These are phyloP conservation scores for Macrophomina phaseolina DNA, from an alignment of 2,329 filamentous ascomycete genomes.

Conservation along the genomic window DNA sequence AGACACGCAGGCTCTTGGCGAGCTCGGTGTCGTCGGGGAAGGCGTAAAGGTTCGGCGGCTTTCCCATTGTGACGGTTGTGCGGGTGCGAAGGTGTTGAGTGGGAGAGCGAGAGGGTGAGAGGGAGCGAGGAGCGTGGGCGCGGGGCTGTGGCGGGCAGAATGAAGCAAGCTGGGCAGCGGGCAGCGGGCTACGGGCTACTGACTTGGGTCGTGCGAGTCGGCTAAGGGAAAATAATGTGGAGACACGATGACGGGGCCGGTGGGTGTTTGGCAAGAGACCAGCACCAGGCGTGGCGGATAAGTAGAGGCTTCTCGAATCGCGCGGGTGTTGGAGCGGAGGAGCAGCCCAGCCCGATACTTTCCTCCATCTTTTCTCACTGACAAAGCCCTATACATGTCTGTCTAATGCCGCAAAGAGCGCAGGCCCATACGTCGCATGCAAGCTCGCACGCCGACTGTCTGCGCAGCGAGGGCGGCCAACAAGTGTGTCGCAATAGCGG, in stretches of 20 bases:
- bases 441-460: not conserved
- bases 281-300: slow-evolving; percentile 10
- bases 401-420: too few relatives aligned
- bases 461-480: not conserved
- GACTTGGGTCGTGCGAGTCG: slow-evolving; percentile 14
- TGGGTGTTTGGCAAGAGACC: slow-evolving; percentile 14
- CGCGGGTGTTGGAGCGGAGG: slow-evolving; percentile 13
- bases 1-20: slow-evolving; percentile 77
- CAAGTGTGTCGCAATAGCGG: not conserved
- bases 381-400: too few relatives aligned
- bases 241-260: slow-evolving; percentile 25
- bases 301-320: slow-evolving; percentile 19
- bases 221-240: slow-evolving; percentile 25
- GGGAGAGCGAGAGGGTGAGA: not conserved
- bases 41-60: slow-evolving; percentile 72
- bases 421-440: not conserved
- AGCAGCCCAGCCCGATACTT: not conserved
- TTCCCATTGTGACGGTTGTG: slow-evolving; percentile 40
- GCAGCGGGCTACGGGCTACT: not conserved
- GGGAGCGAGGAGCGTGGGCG: slow-evolving; percentile 8
- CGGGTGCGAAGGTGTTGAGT: slow-evolving; percentile 19
- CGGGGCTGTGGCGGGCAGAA: slow-evolving; percentile 15
- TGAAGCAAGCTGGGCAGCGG: slow-evolving; percentile 8
- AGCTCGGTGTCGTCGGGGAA: slow-evolving; percentile 74
- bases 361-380: too few relatives aligned